phyloP scores from a whole-genome alignment of 2,329 filamentous ascomycete species.

The Orbilia oligospora region DNA sequence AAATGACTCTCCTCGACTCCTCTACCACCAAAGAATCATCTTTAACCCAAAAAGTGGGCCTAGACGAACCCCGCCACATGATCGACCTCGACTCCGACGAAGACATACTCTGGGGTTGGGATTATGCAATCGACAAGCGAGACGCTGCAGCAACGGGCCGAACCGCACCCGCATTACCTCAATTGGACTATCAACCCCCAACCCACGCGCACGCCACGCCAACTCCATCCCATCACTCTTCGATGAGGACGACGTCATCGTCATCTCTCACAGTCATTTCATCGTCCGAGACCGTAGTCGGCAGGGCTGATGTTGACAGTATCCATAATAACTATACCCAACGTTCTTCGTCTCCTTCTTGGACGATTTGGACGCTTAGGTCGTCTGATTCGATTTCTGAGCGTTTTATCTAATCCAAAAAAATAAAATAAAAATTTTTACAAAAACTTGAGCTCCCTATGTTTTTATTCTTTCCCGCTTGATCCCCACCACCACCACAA shows the following conservation, averaged over 20 bases:
- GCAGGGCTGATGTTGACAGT: background rate
- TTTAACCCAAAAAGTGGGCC: constrained; percentile 62
- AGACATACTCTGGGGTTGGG: constrained; percentile 46
- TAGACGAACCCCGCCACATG: background rate
- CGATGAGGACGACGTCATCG: background rate
- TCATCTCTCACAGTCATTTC: constrained; percentile 8
- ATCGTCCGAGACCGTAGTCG: background rate
- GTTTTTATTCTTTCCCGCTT: background rate
- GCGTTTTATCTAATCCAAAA: no score
- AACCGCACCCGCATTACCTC: constrained; percentile 56
- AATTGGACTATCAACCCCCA: constrained; percentile 51
- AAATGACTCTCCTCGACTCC: constrained; percentile 29
- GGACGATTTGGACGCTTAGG: background rate
- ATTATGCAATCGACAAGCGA: constrained; percentile 53
- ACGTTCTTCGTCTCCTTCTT: constrained; percentile 1
- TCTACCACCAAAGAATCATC: constrained; percentile 59
- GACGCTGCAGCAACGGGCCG: constrained; percentile 57
- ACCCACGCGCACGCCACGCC: constrained; percentile 17
- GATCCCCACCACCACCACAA: background rate
- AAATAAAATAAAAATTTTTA: background rate
- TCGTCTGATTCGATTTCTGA: constrained; percentile 3
- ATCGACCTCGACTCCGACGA: background rate
- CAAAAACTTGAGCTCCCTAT: background rate
- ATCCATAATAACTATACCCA: background rate
- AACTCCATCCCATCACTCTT: background rate